These are phyloP conservation scores for Puccinellia tenuiflora DNA, from an alignment of 176 grass and related monocot species.

Conservation along the genomic window DNA sequence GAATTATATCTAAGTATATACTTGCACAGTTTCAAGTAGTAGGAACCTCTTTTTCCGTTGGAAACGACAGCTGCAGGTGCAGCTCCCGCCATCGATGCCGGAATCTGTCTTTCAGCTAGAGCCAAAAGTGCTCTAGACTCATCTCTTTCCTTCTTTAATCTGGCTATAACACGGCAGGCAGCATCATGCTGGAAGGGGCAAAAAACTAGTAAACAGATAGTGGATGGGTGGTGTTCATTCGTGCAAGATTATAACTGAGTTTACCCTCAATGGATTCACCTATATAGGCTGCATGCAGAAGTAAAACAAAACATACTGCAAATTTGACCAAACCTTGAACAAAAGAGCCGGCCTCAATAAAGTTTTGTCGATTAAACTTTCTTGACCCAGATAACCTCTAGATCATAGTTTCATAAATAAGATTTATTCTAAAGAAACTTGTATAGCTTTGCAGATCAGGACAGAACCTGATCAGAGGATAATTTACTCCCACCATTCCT, in stretches of 20 bases:
- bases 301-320: conserved; percentile 1
- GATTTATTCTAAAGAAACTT: not conserved
- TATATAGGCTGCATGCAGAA: not conserved
- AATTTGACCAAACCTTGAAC: conserved; percentile 1
- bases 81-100: conserved; percentile 36
- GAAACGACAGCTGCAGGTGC: conserved; percentile 43
- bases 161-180: conserved; percentile 97
- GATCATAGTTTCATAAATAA: not conserved
- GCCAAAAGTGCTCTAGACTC: conserved; percentile 86
- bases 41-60: conserved; percentile 87
- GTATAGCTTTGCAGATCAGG: not conserved
- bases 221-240: not conserved
- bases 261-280: not conserved
- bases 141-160: conserved; percentile 99
- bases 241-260: not conserved
- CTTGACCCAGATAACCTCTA: not conserved
- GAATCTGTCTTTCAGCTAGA: conserved; percentile 85
- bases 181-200: conserved; percentile 79
- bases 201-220: conserved; percentile 13
- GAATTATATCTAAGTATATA: conserved; percentile 6
- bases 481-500: not conserved
- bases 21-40: conserved; percentile 4
- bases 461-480: not conserved
- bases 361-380: not conserved
- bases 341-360: not conserved